phyloP scores from a whole-genome alignment of 2,329 filamentous ascomycete genomes.

The Epichloe baconii region DNA sequence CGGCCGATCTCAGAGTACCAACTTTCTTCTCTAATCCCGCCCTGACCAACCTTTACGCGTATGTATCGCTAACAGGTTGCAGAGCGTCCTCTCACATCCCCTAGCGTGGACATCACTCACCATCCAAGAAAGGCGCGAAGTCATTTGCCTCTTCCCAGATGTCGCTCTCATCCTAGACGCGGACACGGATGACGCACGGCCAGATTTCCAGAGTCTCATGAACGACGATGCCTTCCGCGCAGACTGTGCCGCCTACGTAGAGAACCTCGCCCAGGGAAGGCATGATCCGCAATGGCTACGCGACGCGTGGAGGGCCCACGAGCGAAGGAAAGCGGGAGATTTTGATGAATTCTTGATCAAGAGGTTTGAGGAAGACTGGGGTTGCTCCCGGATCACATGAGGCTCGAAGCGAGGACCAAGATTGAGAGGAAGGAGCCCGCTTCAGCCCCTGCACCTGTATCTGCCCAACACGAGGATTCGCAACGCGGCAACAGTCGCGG shows the following conservation, averaged over 20 bases:
- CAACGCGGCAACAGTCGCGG: background rate
- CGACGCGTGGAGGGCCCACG: conserved; percentile 38
- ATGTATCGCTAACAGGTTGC: too few species aligned
- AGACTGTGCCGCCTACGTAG: conserved; percentile 31
- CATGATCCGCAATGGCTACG: conserved; percentile 41
- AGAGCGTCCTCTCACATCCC: conserved; percentile 25
- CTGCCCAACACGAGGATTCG: background rate
- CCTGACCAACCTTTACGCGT: background rate
- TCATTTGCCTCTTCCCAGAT: conserved; percentile 26
- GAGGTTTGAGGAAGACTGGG: conserved; percentile 37
- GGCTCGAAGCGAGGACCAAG: conserved; percentile 1
- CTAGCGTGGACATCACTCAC: conserved; percentile 25
- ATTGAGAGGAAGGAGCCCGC: background rate
- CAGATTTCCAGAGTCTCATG: conserved; percentile 28
- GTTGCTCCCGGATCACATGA: conserved; percentile 24
- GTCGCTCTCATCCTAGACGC: conserved; percentile 23
- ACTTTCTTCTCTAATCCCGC: background rate
- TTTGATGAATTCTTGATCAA: conserved; percentile 34
- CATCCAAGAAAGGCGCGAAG: conserved; percentile 20
- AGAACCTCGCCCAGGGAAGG: conserved; percentile 32
- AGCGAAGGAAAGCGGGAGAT: conserved; percentile 32
- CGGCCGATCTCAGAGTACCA: conserved; percentile 23
- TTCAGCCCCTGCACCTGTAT: background rate
- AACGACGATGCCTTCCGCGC: conserved; percentile 35
- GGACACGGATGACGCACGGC: conserved; percentile 23